phyloP scores from a whole-genome alignment of 768 basidiomycete genomes.

The Russula abietina region DNA sequence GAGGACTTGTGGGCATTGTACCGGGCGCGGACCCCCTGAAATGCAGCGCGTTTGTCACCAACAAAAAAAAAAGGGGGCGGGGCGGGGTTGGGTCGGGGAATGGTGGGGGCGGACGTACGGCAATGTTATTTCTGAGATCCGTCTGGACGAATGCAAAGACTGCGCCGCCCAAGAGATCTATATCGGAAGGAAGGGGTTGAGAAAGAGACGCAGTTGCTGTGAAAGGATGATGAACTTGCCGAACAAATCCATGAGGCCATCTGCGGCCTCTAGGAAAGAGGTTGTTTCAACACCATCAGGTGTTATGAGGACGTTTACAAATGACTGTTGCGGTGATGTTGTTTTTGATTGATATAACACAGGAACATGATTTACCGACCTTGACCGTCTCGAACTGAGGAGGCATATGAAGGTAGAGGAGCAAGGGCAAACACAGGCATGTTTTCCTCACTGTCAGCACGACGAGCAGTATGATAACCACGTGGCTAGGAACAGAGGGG shows the following conservation, averaged over 20 bases:
- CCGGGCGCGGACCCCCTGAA: constrained; percentile 59
- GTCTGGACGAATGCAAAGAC: constrained; percentile 71
- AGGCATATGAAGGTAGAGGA: constrained; percentile 33
- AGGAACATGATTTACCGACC: constrained; percentile 34
- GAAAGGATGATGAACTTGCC: constrained; percentile 38
- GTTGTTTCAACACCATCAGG: constrained; percentile 72
- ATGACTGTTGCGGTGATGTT: constrained; percentile 51
- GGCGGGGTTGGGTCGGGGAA: not conserved
- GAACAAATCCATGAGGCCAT: constrained; percentile 73
- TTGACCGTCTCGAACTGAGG: constrained; percentile 68
- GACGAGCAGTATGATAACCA: constrained; percentile 2
- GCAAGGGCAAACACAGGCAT: constrained; percentile 9
- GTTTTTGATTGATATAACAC: constrained; percentile 7
- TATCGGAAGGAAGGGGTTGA: not conserved
- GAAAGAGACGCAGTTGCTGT: not conserved
- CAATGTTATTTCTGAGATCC: constrained; percentile 63
- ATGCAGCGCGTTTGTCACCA: not conserved
- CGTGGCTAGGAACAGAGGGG: constrained; percentile 5
- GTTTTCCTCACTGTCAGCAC: not conserved
- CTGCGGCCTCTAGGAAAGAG: constrained; percentile 80
- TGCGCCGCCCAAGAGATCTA: constrained; percentile 62
- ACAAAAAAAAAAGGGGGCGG: not conserved
- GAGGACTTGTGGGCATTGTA: constrained; percentile 39
- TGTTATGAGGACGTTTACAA: constrained; percentile 75
- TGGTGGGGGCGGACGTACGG: constrained; percentile 37